Evolutionary conservation across 257 asterid species (phyloP).

Genomic region (Capsicum baccatum): DNA sequence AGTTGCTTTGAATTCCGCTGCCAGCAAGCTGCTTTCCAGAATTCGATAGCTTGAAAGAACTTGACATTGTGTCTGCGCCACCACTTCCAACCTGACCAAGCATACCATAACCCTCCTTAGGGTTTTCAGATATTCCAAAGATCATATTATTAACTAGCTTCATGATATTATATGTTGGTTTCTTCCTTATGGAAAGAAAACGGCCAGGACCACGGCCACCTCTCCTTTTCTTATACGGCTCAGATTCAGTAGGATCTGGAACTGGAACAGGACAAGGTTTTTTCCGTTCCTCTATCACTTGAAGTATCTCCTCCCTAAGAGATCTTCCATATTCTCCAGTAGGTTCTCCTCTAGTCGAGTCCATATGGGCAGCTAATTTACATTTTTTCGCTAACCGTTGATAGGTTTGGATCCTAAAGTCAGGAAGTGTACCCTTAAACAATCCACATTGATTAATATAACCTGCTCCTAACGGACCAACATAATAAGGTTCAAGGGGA

Average conservation of each 20-base stretch:
- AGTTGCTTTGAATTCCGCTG: neutral
- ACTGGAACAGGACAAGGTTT: conserved; percentile 98
- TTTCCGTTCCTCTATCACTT: conserved; percentile 96
- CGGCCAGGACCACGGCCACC: conserved; percentile 67
- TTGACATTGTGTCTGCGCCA: too few relatives aligned
- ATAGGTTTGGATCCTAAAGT: conserved; percentile 84
- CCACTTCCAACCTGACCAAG: too few relatives aligned
- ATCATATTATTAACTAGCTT: conserved; percentile 94
- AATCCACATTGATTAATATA: conserved; percentile 82
- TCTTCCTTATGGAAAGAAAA: too few relatives aligned
- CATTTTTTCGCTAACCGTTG: conserved; percentile 86
- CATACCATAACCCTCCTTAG: neutral
- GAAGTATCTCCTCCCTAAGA: conserved; percentile 42
- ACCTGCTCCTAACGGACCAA: conserved; percentile 48
- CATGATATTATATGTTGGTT: neutral
- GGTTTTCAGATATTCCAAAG: conserved; percentile 76
- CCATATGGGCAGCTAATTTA: conserved; percentile 92
- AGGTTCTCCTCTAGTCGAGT: conserved; percentile 42
- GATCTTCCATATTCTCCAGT: too few relatives aligned
- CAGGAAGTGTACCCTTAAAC: conserved; percentile 85
- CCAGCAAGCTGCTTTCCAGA: neutral
- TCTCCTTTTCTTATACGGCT: conserved; percentile 82
- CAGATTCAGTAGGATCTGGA: conserved; percentile 69
- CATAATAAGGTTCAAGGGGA: too few relatives aligned
- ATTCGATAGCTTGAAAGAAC: neutral